Evolutionary conservation across 345 rosid species (phyloP), one percentile per base, ranked within the genome.

Genomic region (Eucalyptus microcorys): DNA sequence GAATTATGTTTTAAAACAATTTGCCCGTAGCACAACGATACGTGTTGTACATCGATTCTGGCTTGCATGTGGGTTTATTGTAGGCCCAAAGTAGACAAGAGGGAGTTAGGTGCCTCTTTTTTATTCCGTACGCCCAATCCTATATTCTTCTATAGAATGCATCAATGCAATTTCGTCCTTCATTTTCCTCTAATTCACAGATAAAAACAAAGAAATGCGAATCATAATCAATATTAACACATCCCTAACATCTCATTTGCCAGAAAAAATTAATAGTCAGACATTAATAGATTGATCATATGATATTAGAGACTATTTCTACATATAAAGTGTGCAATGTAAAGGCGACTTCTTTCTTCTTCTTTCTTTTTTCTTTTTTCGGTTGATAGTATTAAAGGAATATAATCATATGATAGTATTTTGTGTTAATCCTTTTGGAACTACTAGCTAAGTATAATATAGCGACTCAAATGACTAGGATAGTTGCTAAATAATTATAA

Each of bases 251-350:
- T 76, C 47, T 37, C 45, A 37, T 76, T 21, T 21, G 83, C 1
- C 1, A 71, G 3, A 24, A 37, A 76, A 40, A 76, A 6, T 37
- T 24, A 21, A 37, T 0, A 2, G 3, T 40, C 1, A 6, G 0
- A 76, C 15, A 6, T 13, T 3, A 2, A 19, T 6, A 1, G 1
- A 40, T 19, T 76, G 1, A 17, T 68, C 5, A 40, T 76, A 21
- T 76, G 5, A 76, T 76, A 21, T 40, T 76, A 40, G 14, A 76
- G 15, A 26, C 11, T 40, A 76, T 10, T 40, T 76, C 1, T 12
- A 13, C 16, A 40, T 76, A 76, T 22, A 22, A 76, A 37, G 14
- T 40, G 9, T 3, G 15, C 9, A 76, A 1, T 76, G 45, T 1
- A 11, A 76, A 40, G 15, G 47, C 47, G 40, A 76, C 27, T 76